Base-by-base conservation (phyloP, 2,329 filamentous ascomycete species). In the Penicillium sp. region DNA sequence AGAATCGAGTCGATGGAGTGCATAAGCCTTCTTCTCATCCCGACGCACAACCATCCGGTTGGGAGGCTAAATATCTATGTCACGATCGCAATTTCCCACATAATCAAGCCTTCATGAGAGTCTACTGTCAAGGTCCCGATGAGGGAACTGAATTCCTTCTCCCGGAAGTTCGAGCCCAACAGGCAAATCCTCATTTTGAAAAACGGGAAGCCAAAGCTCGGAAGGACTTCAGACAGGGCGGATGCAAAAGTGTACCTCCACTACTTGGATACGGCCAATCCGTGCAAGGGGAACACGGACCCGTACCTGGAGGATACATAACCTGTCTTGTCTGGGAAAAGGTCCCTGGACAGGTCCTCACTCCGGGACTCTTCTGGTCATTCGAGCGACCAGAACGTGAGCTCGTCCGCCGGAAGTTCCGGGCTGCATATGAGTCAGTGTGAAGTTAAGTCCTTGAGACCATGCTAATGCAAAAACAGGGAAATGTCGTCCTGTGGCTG, bases 21-120 rank as follows among this genome's bases (percentile, higher is more conserved):
- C 25, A 12, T 31, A 13, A 37, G 34, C 42, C 42, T 45, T 22
- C 27, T 38, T 45, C 34, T 38, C 34, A 45, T 38, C 34, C 34
- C 13, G 34, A 45, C 6, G 27, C 38, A 29, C 42, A 37, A 31
- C 42, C 42, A 38, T 45, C 42, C 34, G 16, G 16, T 45, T 45
- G 34, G 42, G 42, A 19, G 34, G 42, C 42, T 38, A 45, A 45
- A 18, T 45, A 45, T 38, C 42, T 45, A 38, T 45, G 42, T 38
- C 42, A 38, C 34, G 14, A 45, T 31, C 27, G 14, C 27, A 22
- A 38, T 30, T 38, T 31, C 27, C 42, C 34, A 30, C 19, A 25
- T 38, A 31, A 29, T 36, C 27, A 45, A 31, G 42, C 42, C 27
- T 45, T 45, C 31, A 45, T 45, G 34, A 45, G 42, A 38, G 42